These are phyloP conservation scores for Bruguiera hainesii DNA, from an alignment of 441 rosid species.

Conservation along the genomic window DNA sequence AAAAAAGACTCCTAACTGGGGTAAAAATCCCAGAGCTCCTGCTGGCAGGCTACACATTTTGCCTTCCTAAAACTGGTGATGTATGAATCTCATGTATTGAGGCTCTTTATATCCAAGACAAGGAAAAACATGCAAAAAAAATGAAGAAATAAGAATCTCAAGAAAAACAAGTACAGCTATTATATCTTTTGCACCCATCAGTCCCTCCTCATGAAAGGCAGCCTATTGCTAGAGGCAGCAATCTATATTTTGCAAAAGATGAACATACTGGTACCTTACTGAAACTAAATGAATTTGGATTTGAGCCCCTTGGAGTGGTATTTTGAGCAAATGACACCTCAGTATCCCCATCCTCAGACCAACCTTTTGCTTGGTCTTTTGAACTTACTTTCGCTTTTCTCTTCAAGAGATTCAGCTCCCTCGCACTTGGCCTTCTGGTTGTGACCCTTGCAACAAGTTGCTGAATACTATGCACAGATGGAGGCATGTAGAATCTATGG, in stretches of 20 bases:
- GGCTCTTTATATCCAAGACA: too few relatives aligned
- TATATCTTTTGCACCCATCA: too few relatives aligned
- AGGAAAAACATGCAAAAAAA: too few relatives aligned
- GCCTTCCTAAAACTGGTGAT: too few relatives aligned
- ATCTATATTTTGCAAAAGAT: not conserved
- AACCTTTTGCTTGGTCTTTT: slow-evolving; percentile 88
- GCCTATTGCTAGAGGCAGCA: not conserved
- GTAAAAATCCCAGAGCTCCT: too few relatives aligned
- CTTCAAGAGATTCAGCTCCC: slow-evolving; percentile 87
- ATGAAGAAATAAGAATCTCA: too few relatives aligned
- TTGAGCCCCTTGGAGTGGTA: slow-evolving; percentile 59
- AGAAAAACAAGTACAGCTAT: too few relatives aligned
- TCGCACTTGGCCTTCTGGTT: slow-evolving; percentile 90
- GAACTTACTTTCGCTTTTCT: slow-evolving; percentile 95
- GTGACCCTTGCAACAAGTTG: slow-evolving; percentile 67
- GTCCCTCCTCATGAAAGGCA: not conserved
- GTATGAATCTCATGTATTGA: too few relatives aligned
- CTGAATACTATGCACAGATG: slow-evolving; percentile 80
- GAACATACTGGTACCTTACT: slow-evolving; percentile 59
- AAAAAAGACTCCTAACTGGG: too few relatives aligned
- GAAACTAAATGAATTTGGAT: slow-evolving; percentile 49
- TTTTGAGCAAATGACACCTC: slow-evolving; percentile 50
- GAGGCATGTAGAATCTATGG: slow-evolving; percentile 57
- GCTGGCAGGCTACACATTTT: too few relatives aligned
- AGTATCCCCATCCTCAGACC: slow-evolving; percentile 74